Base-by-base conservation (phyloP, 441 rosid species). In the Erysimum cheiri region DNA sequence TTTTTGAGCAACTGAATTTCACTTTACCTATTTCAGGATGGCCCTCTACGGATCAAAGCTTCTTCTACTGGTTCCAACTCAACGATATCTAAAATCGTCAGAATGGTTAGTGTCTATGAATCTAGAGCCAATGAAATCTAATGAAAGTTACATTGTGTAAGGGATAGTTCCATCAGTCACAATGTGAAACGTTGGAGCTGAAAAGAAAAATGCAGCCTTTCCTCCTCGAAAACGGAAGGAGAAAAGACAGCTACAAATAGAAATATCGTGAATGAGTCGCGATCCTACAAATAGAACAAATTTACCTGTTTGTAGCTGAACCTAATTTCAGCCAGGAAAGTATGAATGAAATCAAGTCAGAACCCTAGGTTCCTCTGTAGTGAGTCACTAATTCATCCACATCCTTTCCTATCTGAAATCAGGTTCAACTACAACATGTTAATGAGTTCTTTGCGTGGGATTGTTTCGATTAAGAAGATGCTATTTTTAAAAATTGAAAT, bases 21-120 rank as follows among this genome's bases (percentile, higher is more conserved):
- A 64, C 44, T 43, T 66, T 43, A 60, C 54, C 13, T 62, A 64
- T 81, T 84, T 66, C 89, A 94, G 98, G 97, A 92, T 83, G 98
- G 99, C 66, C 99, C 99, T 69, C 81, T 92, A 73, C 84, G 93
- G 83, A 86, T 92, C 69, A 83, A 87, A 81, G 96, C 97, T 50
- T 79, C 90, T 54, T 88, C 90, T 9, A 85, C 97, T 52, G 98
- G 98, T 67, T 86, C 96, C 63, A 88, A 87, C 83, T 94, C 99
- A 60, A 87, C 85, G 12, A 85, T 94, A 79, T 85, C 98, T 52
- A 90, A 92, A 87, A 92, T 94, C 62, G 80, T 92, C 60, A 85
- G 84, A 80, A 88, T 88, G 99, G 95, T 94, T 59, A 77, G 90
- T 83, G 31, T 47, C 55, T 53, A 12, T 47, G 44, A 67, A 54